These are phyloP conservation scores for Penicillium sp. DNA, from an alignment of 2,329 filamentous ascomycete species.

Conservation along the genomic window DNA sequence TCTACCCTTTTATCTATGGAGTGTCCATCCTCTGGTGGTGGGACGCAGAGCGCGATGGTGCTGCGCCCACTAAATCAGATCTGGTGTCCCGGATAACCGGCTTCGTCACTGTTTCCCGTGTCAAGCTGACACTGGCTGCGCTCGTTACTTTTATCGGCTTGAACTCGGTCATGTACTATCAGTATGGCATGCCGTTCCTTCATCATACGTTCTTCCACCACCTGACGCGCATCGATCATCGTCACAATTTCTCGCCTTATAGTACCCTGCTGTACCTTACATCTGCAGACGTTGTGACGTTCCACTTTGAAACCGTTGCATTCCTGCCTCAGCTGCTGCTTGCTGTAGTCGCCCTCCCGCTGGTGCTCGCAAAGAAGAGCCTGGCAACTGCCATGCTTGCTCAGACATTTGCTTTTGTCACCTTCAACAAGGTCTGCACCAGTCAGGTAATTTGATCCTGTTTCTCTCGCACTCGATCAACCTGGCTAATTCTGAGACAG, in stretches of 20 bases:
- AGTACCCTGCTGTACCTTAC: constrained; percentile 84
- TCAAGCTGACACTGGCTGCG: constrained; percentile 52
- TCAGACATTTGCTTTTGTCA: constrained; percentile 94
- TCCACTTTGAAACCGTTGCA: constrained; percentile 67
- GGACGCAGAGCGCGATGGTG: constrained; percentile 24
- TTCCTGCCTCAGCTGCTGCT: constrained; percentile 85
- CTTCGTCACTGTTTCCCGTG: constrained; percentile 39
- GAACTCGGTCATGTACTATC: constrained; percentile 71
- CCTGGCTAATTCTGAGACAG: constrained; percentile 43
- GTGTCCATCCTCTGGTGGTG: constrained; percentile 48
- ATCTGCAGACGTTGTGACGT: constrained; percentile 54
- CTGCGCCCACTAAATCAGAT: neutral
- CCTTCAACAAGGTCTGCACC: constrained; percentile 98
- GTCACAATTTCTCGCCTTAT: constrained; percentile 97
- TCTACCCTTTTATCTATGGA: constrained; percentile 96
- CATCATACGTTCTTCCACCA: constrained; percentile 92
- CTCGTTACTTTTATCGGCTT: constrained; percentile 66
- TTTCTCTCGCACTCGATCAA: neutral
- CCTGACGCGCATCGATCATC: constrained; percentile 85
- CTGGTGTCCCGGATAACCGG: constrained; percentile 18
- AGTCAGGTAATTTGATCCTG: constrained; percentile 63
- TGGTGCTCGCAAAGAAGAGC: constrained; percentile 73
- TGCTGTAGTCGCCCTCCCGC: constrained; percentile 67
- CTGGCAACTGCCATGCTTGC: constrained; percentile 81
- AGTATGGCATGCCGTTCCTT: constrained; percentile 76